These are phyloP conservation scores for Pulveroboletus sp. DNA, from an alignment of 768 basidiomycete genomes.

Conservation along the genomic window DNA sequence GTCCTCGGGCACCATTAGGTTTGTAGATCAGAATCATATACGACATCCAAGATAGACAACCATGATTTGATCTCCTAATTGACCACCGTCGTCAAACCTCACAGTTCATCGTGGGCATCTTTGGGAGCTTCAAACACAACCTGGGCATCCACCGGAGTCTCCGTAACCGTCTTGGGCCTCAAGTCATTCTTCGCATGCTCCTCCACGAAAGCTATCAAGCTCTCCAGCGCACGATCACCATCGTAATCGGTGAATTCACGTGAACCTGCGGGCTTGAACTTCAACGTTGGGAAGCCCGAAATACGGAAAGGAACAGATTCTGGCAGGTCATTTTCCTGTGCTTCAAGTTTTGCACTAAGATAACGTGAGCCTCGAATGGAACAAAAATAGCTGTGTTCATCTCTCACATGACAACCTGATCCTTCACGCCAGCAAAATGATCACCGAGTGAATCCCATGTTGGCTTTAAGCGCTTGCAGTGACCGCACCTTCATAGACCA, in stretches of 20 bases:
- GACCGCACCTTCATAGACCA: slow-evolving; percentile 62
- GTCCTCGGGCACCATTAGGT: slow-evolving; percentile 1
- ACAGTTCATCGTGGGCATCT: slow-evolving; percentile 28
- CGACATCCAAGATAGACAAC: slow-evolving; percentile 20
- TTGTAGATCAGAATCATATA: slow-evolving; percentile 14
- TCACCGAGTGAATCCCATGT: slow-evolving; percentile 90
- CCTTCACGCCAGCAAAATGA: slow-evolving; percentile 70
- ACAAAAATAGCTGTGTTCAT: neutral
- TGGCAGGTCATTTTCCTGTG: slow-evolving; percentile 94
- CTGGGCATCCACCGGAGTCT: slow-evolving; percentile 21
- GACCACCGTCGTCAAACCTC: slow-evolving; percentile 9
- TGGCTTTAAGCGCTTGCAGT: slow-evolving; percentile 96
- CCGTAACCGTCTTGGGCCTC: slow-evolving; percentile 31
- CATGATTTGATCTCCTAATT: slow-evolving; percentile 15
- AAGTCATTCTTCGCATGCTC: slow-evolving; percentile 74
- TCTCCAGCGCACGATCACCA: slow-evolving; percentile 87
- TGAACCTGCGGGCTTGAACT: slow-evolving; percentile 90
- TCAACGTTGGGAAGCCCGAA: slow-evolving; percentile 88
- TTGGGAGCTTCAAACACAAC: slow-evolving; percentile 23
- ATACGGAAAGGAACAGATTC: slow-evolving; percentile 83
- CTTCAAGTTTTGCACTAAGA: slow-evolving; percentile 88
- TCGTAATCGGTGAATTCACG: slow-evolving; percentile 88
- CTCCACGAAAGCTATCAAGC: slow-evolving; percentile 77
- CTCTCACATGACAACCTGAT: slow-evolving; percentile 72
- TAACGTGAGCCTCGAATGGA: slow-evolving; percentile 6